Base-by-base conservation (phyloP, 2,329 filamentous ascomycete species). In the Biscogniauxia sp. region DNA sequence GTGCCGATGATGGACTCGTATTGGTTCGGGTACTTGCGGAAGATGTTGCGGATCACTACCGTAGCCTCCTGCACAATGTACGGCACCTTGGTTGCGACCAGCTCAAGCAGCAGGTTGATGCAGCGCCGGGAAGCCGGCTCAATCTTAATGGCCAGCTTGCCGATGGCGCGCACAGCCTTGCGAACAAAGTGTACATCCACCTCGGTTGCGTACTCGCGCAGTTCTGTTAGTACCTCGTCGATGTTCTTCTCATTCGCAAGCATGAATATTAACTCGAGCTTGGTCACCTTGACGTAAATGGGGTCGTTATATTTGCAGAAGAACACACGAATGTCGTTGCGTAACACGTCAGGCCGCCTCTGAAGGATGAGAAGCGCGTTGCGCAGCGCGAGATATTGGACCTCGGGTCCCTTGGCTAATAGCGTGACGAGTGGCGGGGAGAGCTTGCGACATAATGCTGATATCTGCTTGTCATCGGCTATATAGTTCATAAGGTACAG, bases 271-370 rank as follows among this genome's bases (percentile, higher is more conserved):
- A 99, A 85, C 77, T 99, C 95, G 55, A 99, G 84, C 78, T 99
- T 99, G 17, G 95, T 99, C 56, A 99, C 95, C 77, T 99, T 99
- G 78, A 99, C 95, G 75, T 98, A 99, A 66, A 99, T 99, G 0
- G 95, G 95, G 73, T 99, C 95, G 75, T 99, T 99, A 78, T 99
- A 99, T 82, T 99, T 99, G 87, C 95, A 99, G 78, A 99, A 99
- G 79, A 99, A 99, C 32, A 99, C 95, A 53, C 95, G 88, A 64
- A 99, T 98, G 75, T 99, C 95, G 76, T 97, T 98, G 65, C 93
- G 87, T 57, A 99, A 78, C 8, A 99, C 94, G 71, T 98, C 95
- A 0, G 95, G 95, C 59, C 94, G 85, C 69, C 94, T 85, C 75
- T 99, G 95, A 56, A 99, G 80, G 68, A 99, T 99, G 15, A 99